These are phyloP conservation scores for Capsella rubella DNA, from an alignment of 441 rosid species.

Conservation along the genomic window DNA sequence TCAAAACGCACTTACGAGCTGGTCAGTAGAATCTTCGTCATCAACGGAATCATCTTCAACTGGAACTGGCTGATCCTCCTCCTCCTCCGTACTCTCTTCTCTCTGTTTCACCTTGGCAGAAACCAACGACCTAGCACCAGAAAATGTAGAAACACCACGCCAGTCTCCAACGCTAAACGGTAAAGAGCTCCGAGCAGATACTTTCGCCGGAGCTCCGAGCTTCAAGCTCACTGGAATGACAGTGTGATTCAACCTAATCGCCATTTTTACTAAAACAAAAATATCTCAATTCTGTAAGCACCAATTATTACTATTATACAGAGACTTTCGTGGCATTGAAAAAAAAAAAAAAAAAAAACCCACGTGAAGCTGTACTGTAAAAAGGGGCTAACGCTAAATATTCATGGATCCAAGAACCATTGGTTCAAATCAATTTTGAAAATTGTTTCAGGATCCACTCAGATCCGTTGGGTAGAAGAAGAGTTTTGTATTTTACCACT, in stretches of 20 bases:
- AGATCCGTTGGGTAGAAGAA: slow-evolving; percentile 29
- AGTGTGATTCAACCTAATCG: slow-evolving; percentile 40
- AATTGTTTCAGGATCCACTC: slow-evolving; percentile 16
- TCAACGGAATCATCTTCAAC: slow-evolving; percentile 45
- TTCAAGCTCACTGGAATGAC: slow-evolving; percentile 34
- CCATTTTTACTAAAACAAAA: slow-evolving; percentile 39
- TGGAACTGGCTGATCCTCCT: slow-evolving; percentile 43
- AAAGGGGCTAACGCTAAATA: not conserved
- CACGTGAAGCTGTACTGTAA: slow-evolving; percentile 32
- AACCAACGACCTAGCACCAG: slow-evolving; percentile 38
- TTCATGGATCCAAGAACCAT: slow-evolving; percentile 35
- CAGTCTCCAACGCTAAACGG: slow-evolving; percentile 37
- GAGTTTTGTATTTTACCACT: slow-evolving; percentile 9
- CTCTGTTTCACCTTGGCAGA: slow-evolving; percentile 41
- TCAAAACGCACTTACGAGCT: slow-evolving; percentile 45
- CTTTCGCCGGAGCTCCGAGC: slow-evolving; percentile 35
- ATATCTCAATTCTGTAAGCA: not conserved
- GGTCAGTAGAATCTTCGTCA: slow-evolving; percentile 35
- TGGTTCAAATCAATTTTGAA: slow-evolving; percentile 13
- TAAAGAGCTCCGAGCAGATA: slow-evolving; percentile 40
- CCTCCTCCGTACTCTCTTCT: slow-evolving; percentile 35
- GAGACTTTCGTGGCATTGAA: slow-evolving; percentile 2
- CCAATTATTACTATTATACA: not conserved
- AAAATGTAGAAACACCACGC: slow-evolving; percentile 35
- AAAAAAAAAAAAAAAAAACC: slow-evolving; percentile 17